A percentile compares a stretch with the other conserved stretches of the same genome.
phyloP scores from a whole-genome alignment of 2,329 filamentous ascomycete species.

The Pestalotiopsis fici region DNA sequence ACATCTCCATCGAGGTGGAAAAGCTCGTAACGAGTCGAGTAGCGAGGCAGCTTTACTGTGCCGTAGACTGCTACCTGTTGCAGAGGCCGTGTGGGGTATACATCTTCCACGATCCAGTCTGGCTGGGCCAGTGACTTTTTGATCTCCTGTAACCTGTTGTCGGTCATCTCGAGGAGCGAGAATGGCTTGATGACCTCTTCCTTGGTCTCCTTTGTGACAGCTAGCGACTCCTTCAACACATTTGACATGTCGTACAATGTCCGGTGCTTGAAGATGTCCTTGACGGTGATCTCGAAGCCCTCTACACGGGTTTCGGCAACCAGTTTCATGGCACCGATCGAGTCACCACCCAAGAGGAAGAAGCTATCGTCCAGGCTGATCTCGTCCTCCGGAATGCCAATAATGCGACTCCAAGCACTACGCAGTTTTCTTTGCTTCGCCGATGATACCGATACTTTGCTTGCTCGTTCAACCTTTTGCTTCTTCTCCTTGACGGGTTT shows the following conservation, averaged over 20 bases:
- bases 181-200: conserved; percentile 44
- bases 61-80: conserved; percentile 61
- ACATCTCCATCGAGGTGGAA: conserved; percentile 59
- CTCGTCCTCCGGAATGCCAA: conserved; percentile 42
- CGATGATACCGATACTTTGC: conserved; percentile 38
- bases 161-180: conserved; percentile 43
- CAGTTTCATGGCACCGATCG: conserved; percentile 61
- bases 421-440: conserved; percentile 44
- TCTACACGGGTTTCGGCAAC: conserved; percentile 54
- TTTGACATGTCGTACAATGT: conserved; percentile 55
- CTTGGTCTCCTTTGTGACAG: conserved; percentile 11
- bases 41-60: conserved; percentile 59
- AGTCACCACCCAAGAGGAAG: conserved; percentile 62
- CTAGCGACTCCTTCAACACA: conserved; percentile 40
- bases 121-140: conserved; percentile 51
- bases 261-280: conserved; percentile 53
- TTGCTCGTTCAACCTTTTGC: conserved; percentile 20
- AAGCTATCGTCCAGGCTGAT: conserved; percentile 59
- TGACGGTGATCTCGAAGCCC: conserved; percentile 51
- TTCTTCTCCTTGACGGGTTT: conserved; percentile 14
- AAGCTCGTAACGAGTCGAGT: conserved; percentile 64
- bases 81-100: conserved; percentile 59
- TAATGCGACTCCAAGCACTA: conserved; percentile 48
- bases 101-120: conserved; percentile 52
- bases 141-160: conserved; percentile 49